These are phyloP conservation scores for Teunomyces atbi DNA, from an alignment of 805 yeast genomes.

Conservation along the genomic window DNA sequence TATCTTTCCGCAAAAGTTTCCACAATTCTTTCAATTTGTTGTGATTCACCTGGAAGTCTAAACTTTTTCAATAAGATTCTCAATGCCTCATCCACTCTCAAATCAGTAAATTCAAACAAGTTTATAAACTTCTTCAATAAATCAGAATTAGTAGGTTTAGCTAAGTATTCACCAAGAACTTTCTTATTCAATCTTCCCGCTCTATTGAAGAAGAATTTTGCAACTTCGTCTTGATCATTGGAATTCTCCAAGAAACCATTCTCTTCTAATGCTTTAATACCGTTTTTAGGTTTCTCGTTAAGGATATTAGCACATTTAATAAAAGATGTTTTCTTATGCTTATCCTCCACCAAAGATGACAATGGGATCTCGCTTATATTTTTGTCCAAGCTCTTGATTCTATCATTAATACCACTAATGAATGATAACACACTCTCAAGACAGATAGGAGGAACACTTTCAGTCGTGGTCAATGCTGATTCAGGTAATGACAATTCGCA, in stretches of 20 bases:
- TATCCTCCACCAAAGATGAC: constrained; percentile 40
- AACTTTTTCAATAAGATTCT: constrained; percentile 78
- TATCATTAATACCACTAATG: constrained; percentile 57
- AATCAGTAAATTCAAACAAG: constrained; percentile 68
- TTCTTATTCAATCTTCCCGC: constrained; percentile 86
- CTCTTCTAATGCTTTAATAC: constrained; percentile 62
- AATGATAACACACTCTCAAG: constrained; percentile 80
- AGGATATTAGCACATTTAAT: constrained; percentile 71
- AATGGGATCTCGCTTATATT: constrained; percentile 6
- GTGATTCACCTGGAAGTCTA: constrained; percentile 96
- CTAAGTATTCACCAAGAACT: constrained; percentile 79
- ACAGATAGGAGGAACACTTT: constrained; percentile 89
- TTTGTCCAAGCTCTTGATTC: constrained; percentile 35
- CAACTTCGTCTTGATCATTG: constrained; percentile 59
- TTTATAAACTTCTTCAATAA: constrained; percentile 64
- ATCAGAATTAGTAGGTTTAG: constrained; percentile 66
- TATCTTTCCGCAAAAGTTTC: constrained; percentile 84
- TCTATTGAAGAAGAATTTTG: constrained; percentile 70
- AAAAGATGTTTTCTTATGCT: constrained; percentile 67
- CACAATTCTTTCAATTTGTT: constrained; percentile 89
- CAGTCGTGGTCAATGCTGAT: constrained; percentile 74
- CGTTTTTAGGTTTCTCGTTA: constrained; percentile 76
- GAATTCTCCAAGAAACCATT: constrained; percentile 56
- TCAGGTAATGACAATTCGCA: constrained; percentile 83
- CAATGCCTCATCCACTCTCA: constrained; percentile 91